Base-by-base conservation (phyloP, 176 grass and related monocot genomes). In the Secale cereale region DNA sequence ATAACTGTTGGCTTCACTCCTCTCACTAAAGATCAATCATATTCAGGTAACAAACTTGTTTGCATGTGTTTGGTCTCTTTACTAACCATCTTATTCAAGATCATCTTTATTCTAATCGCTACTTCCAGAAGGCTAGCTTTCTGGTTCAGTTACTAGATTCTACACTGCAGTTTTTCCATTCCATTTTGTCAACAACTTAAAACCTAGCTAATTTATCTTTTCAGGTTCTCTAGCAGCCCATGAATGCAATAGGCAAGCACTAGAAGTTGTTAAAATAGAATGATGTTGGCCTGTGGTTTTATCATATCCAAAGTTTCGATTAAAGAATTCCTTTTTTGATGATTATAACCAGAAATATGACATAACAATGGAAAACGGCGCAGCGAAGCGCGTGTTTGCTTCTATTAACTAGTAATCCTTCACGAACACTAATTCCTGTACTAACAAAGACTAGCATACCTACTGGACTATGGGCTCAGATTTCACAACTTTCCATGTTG, bases 211-310 rank as follows among this genome's bases (percentile, higher is more conserved):
- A 33, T 46, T 15, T 46, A 46, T 46, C 3, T 46, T 70, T 77
- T 64, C 60, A 94, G 89, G 87, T 94, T 72, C 92, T 94, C 70
- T 70, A 16, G 30, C 87, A 87, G 37, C 86, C 92, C 1, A 94
- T 89, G 74, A 94, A 91, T n/a, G 15, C 89, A 76, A 69, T 94
- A 78, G 86, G 59, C 59, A 94, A 89, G 84, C 89, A 94, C 74
- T 89, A 89, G 46, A 89, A 89, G 84, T 74, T 94, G 78, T 94
- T 94, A 74, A 82, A 94, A 85, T 91, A 89, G 87, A 94, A 91
- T 74, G 28, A 87, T 87, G 92, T 94, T n/a, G 89, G 86, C 78
- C 23, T 50, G 1, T 54, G 69, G 19, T 81, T 82, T 46, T 4
- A 74, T 74, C 5, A 0, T 28, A 27, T 56, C 10, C 0, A 7